Conservation (phyloP, 2,329 filamentous ascomycete genomes). For the Ilyonectria sp. region DNA sequence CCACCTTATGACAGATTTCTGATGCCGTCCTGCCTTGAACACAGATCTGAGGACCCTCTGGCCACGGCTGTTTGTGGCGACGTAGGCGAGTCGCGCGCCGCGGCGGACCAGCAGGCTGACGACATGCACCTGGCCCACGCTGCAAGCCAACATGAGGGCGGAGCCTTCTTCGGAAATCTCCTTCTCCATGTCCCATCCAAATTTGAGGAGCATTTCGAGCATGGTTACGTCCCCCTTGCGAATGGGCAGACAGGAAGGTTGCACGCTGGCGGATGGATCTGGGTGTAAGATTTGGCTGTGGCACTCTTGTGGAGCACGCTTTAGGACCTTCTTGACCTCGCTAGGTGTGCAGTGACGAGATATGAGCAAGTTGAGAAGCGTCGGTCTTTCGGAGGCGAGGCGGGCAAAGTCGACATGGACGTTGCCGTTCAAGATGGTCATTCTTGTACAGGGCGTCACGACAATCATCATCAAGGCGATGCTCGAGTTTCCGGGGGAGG, state of each 20-base stretch:
- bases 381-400: slow-evolving; percentile 33
- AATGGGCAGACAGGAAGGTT: slow-evolving; percentile 28
- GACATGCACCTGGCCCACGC: slow-evolving; percentile 26
- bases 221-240: neutral
- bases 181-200: slow-evolving; percentile 37
- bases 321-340: slow-evolving; percentile 31
- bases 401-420: slow-evolving; percentile 39
- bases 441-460: neutral
- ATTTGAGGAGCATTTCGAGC: slow-evolving; percentile 32
- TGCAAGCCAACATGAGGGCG: slow-evolving; percentile 41
- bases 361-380: slow-evolving; percentile 23
- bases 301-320: slow-evolving; percentile 35
- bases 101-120: slow-evolving; percentile 40
- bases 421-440: slow-evolving; percentile 33
- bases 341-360: neutral
- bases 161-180: slow-evolving; percentile 37
- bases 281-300: slow-evolving; percentile 34
- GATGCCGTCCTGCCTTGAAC: slow-evolving; percentile 31
- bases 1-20: slow-evolving; percentile 36
- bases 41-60: slow-evolving; percentile 30
- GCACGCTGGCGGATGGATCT: neutral
- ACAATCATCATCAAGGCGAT: slow-evolving; percentile 23
- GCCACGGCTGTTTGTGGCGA: slow-evolving; percentile 26
- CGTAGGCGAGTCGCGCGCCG: slow-evolving; percentile 39
- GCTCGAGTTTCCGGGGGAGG: neutral